phyloP scores from a whole-genome alignment of 2,329 filamentous ascomycete species.

The Lasiodiplodia citricola region DNA sequence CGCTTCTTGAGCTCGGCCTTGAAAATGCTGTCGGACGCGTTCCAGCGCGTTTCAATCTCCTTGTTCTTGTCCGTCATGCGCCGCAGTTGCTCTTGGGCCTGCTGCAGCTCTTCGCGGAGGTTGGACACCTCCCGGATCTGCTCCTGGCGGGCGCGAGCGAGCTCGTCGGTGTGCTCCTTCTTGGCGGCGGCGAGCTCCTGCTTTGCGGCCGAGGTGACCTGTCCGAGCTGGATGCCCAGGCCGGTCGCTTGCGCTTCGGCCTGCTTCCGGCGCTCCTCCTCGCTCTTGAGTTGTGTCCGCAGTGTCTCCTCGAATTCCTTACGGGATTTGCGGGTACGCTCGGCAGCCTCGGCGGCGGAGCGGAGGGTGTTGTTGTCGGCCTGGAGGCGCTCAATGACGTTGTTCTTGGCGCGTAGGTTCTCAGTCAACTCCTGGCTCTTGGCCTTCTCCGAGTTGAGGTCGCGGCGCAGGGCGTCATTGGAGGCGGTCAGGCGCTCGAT shows the following conservation, averaged over 20 bases:
- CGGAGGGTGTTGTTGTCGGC: slow-evolving; percentile 23
- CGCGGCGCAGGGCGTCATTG: slow-evolving; percentile 74
- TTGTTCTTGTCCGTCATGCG: slow-evolving; percentile 21
- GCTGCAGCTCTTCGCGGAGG: slow-evolving; percentile 18
- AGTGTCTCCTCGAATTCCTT: slow-evolving; percentile 26
- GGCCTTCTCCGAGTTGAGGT: slow-evolving; percentile 48
- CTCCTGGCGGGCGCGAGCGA: slow-evolving; percentile 8
- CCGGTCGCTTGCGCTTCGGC: slow-evolving; percentile 24
- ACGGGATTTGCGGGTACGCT: slow-evolving; percentile 16
- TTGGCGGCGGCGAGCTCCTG: slow-evolving; percentile 20
- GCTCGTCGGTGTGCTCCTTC: slow-evolving; percentile 18
- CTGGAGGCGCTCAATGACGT: slow-evolving; percentile 65
- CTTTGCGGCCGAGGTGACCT: slow-evolving; percentile 11
- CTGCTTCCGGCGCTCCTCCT: slow-evolving; percentile 24
- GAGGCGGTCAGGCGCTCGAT: slow-evolving; percentile 79
- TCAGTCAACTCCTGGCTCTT: slow-evolving; percentile 69
- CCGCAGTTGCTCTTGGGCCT: slow-evolving; percentile 20
- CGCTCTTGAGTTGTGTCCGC: slow-evolving; percentile 18
- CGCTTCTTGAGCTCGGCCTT: slow-evolving; percentile 22
- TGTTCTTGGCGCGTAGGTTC: slow-evolving; percentile 67
- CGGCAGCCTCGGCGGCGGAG: slow-evolving; percentile 11
- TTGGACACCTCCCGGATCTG: slow-evolving; percentile 11
- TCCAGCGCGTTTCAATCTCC: slow-evolving; percentile 21
- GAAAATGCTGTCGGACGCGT: slow-evolving; percentile 15
- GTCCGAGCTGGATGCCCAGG: slow-evolving; percentile 22